Evolutionary conservation across 106 monocot genomes (phyloP), one percentile per base, ranked within the genome.

Genomic region (Dioscorea dumetorum): DNA sequence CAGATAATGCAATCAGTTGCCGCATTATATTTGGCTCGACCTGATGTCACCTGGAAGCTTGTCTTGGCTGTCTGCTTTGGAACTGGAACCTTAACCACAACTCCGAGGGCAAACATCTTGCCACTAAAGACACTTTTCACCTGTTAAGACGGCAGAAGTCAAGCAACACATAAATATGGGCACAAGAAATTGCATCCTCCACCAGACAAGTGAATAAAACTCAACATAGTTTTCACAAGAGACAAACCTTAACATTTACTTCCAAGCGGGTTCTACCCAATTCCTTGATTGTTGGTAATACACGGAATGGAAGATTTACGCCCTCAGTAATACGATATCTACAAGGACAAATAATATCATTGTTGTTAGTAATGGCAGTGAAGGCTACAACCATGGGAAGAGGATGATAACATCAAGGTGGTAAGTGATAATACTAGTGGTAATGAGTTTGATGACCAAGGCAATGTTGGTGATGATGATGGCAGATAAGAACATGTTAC

Each of bases 281-380:
- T 77, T 99, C 99, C 74, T 93, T 99, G 62, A 99, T 90, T 33
- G 92, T 93, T 60, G 99, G 99, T 70, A 99, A 83, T 15, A 99
- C 99, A 53, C 97, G 78, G 80, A 99, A 99, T 49, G 97, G 97
- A 75, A 99, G 92, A 68, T 99, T 99, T 66, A 99, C 92, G 64
- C 97, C 97, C 63, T 99, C 97, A 24, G 97, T 99, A 68, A 99
- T 99, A 57, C 97, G 92, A 71, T 99, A 99, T 75, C 97, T 99
- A 73, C 51, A 5, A 10, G 5, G 41, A 41, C 2, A 0, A 41
- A 10, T 41, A 41, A 41, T 41, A 41, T 41, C 28, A 10, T 41
- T 41, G 41, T 6, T 41, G 41, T 41, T 41, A 41, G 41, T 41
- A 41, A 41, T 3, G 41, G 41, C 5, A 41, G 41, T 3, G 41